Percentiles rank a stretch among this genome's conserved stretches.
Conservation (phyloP, 306 rosid genomes). For the Castanea sativa region DNA sequence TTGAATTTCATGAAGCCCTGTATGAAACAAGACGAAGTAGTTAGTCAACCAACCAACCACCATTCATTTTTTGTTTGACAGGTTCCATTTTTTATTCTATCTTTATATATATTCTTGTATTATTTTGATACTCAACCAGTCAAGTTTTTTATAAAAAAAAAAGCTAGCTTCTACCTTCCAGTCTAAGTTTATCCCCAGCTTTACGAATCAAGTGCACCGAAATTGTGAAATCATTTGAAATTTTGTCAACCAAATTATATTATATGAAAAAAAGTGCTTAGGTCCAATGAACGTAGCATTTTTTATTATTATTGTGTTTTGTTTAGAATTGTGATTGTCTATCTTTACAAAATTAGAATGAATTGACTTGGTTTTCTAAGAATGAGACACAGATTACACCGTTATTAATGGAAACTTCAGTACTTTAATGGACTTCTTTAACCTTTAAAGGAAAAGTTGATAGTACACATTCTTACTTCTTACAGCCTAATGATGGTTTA, state of each 20-base stretch:
- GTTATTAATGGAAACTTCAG: not conserved
- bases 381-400: not conserved
- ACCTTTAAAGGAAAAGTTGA: no score
- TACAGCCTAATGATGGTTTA: no score
- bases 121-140: not conserved
- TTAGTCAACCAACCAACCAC: no score
- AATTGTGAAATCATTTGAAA: not conserved
- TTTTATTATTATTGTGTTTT: not conserved
- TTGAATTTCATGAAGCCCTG: no score
- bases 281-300: not conserved
- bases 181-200: not conserved
- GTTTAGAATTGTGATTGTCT: not conserved
- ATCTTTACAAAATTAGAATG: not conserved
- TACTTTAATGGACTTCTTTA: no score
- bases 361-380: not conserved
- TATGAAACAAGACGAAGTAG: no score
- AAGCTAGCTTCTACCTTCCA: not conserved
- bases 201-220: not conserved
- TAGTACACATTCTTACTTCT: no score
- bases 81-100: no score
- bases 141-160: not conserved
- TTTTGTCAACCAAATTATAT: not conserved
- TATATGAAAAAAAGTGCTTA: not conserved
- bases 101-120: not conserved
- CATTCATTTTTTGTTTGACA: no score